These are phyloP conservation scores for Candida alai DNA, from an alignment of 805 yeast species.

Conservation along the genomic window DNA sequence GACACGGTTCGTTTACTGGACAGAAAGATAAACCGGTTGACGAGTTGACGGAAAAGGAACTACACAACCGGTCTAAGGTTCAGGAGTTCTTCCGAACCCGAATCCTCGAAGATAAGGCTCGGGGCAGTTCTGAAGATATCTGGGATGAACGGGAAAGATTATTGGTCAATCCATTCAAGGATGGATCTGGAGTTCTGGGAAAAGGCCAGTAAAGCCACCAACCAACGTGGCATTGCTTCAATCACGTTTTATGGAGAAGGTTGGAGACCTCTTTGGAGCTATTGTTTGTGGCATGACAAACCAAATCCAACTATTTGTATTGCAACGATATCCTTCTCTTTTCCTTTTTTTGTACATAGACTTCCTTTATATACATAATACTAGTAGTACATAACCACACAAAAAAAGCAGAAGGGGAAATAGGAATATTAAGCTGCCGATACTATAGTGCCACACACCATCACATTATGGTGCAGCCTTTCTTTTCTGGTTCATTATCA, in stretches of 20 bases:
- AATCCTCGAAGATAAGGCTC: conserved; percentile 54
- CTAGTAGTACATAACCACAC: background rate
- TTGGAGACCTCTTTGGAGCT: too few relatives aligned
- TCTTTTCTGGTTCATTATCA: conserved; percentile 42
- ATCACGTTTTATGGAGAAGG: too few relatives aligned
- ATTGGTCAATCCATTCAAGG: conserved; percentile 36
- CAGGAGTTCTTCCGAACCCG: conserved; percentile 69
- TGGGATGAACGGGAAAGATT: conserved; percentile 55
- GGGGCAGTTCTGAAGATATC: conserved; percentile 80
- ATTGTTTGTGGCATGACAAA: too few relatives aligned
- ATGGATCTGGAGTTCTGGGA: conserved; percentile 4
- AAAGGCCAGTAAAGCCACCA: background rate
- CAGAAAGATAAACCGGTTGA: conserved; percentile 14
- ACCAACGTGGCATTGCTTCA: too few relatives aligned
- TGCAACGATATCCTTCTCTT: too few relatives aligned
- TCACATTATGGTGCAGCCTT: conserved; percentile 39
- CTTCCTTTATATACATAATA: background rate
- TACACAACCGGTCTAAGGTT: conserved; percentile 45
- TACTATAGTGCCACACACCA: background rate
- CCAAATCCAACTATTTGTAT: too few relatives aligned
- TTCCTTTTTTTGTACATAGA: conserved; percentile 1
- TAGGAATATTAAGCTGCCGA: too few relatives aligned
- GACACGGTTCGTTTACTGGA: conserved; percentile 38
- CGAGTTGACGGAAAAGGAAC: conserved; percentile 38
- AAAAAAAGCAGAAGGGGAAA: background rate